Evolutionary conservation across 2,329 filamentous ascomycete genomes (phyloP).

Genomic region (Fusarium coicis): DNA sequence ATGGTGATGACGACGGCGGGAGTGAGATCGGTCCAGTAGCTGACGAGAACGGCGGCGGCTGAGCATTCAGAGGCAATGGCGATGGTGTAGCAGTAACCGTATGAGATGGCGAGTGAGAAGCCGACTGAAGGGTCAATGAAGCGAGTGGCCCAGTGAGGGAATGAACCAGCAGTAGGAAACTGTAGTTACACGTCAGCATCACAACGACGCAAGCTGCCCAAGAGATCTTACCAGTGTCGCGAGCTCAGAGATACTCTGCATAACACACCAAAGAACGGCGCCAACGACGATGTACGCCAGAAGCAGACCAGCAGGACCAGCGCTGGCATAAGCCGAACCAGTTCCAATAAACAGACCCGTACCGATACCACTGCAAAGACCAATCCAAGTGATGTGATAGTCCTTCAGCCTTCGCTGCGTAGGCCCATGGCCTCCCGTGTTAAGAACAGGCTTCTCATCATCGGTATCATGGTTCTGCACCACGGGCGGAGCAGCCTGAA

Average conservation of each 20-base stretch:
- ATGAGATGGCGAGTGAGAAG: constrained; percentile 39
- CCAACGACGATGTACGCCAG: constrained; percentile 38
- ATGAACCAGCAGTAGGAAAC: constrained; percentile 41
- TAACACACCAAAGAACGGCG: constrained; percentile 39
- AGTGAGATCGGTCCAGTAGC: constrained; percentile 40
- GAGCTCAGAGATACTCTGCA: constrained; percentile 42
- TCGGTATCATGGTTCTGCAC: not conserved
- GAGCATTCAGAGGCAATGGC: constrained; percentile 40
- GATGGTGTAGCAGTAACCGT: constrained; percentile 42
- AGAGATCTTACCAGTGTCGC: constrained; percentile 31
- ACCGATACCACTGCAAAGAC: constrained; percentile 40
- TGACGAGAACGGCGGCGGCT: constrained; percentile 35
- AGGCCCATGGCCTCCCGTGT: constrained; percentile 36
- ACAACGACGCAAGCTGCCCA: rapidly evolving
- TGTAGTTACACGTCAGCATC: not conserved
- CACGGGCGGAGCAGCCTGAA: constrained; percentile 11
- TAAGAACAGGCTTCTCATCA: constrained; percentile 35
- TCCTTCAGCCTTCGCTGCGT: constrained; percentile 37
- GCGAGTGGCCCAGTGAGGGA: constrained; percentile 42
- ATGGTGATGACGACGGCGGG: constrained; percentile 58
- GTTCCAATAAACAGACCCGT: constrained; percentile 41
- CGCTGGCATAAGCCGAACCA: constrained; percentile 38
- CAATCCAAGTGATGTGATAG: constrained; percentile 43
- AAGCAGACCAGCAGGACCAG: constrained; percentile 40
- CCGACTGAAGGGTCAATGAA: constrained; percentile 42